phyloP scores from a whole-genome alignment of 1,284 basidiomycete genomes.

The Lentinus polychrous region DNA sequence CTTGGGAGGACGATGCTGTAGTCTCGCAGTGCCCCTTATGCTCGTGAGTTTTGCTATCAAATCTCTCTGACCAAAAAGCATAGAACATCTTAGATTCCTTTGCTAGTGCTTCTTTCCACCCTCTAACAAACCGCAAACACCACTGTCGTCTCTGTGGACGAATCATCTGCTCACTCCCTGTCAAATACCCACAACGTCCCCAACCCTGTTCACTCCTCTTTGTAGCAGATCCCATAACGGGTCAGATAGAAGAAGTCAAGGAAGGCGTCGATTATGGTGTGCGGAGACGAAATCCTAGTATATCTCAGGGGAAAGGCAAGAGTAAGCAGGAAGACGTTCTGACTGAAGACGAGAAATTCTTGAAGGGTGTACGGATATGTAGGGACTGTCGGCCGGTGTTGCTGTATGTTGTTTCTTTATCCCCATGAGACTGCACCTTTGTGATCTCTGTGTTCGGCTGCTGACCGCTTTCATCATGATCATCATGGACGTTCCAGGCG shows the following conservation, averaged over 20 bases:
- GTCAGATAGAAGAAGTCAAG: slow-evolving; percentile 76
- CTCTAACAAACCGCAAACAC: slow-evolving; percentile 90
- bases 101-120: slow-evolving; percentile 73
- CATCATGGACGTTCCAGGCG: slow-evolving; percentile 38
- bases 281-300: slow-evolving; percentile 32
- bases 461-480: neutral
- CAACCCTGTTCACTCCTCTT: slow-evolving; percentile 74
- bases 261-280: slow-evolving; percentile 87
- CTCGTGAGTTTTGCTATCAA: slow-evolving; percentile 46
- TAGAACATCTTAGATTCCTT: neutral
- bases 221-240: slow-evolving; percentile 69
- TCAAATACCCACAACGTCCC: slow-evolving; percentile 64
- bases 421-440: neutral
- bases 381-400: slow-evolving; percentile 74
- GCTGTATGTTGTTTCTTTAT: slow-evolving; percentile 43
- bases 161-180: slow-evolving; percentile 87
- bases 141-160: slow-evolving; percentile 94
- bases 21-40: slow-evolving; percentile 83
- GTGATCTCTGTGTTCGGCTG: too few species aligned
- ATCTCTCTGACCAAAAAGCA: neutral
- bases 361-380: slow-evolving; percentile 83
- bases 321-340: slow-evolving; percentile 35
- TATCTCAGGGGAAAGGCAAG: slow-evolving; percentile 21
- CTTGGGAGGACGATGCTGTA: slow-evolving; percentile 84
- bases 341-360: slow-evolving; percentile 66